A percentile compares a stretch with the other conserved stretches of the same genome.
These are phyloP conservation scores for Raphanus hybrid DNA, from an alignment of 441 rosid species.

Conservation along the genomic window DNA sequence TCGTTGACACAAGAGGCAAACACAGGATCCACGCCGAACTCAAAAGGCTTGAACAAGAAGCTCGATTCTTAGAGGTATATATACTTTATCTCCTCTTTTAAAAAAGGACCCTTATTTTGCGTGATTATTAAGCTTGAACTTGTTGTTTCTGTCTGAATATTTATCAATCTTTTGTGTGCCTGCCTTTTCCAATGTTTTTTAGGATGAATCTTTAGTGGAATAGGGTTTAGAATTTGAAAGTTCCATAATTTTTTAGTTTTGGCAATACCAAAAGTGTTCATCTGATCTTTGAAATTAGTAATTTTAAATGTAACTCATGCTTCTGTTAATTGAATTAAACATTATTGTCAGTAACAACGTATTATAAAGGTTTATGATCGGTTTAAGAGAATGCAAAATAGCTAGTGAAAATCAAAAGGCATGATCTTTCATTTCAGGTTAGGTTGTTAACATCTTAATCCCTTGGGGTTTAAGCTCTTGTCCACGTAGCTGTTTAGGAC, in stretches of 20 bases:
- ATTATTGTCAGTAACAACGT: background rate
- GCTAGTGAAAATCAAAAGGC: background rate
- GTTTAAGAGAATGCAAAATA: background rate
- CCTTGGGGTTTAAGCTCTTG: background rate
- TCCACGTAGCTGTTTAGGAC: slow-evolving; percentile 2
- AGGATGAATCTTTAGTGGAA: background rate
- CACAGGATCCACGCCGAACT: slow-evolving; percentile 92
- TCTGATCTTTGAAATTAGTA: background rate
- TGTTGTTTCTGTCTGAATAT: background rate
- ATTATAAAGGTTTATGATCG: background rate
- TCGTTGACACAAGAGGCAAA: slow-evolving; percentile 78
- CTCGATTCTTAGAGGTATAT: slow-evolving; percentile 80
- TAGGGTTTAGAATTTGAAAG: background rate
- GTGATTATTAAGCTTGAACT: background rate
- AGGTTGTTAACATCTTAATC: background rate
- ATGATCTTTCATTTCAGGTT: background rate
- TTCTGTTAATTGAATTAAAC: background rate
- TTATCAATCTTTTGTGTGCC: background rate
- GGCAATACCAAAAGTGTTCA: background rate
- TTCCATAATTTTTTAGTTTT: background rate
- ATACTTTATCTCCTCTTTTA: background rate
- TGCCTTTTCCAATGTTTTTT: background rate
- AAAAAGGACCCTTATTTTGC: background rate
- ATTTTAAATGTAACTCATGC: background rate
- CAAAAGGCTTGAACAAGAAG: slow-evolving; percentile 88